Base-by-base conservation (phyloP, 495 filamentous ascomycete genomes). In the Xylaria cubensis region DNA sequence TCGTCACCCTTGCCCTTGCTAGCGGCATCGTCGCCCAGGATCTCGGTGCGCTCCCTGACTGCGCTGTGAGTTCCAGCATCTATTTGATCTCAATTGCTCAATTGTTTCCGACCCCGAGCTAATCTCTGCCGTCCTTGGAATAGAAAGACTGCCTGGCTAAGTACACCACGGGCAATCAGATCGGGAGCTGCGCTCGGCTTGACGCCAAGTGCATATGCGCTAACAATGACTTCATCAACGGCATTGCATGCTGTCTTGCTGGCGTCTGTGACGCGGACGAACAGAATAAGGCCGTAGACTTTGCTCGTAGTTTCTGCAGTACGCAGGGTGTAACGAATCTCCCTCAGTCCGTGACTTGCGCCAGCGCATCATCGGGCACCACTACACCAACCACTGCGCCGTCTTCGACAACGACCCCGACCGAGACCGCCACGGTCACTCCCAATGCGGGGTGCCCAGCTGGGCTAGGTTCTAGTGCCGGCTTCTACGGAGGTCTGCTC, bases 131-230 rank as follows among this genome's bases (percentile, higher is more conserved):
- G 70, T 32, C 67, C 72, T 26, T 44, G 24, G 29, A 29, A 72
- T 72, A 92, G 90, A 76, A 84, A 84, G 12, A 55, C 5, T 93
- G 91, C 75, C 88, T 87, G 13, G 80, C 80, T 64, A 69, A 78
- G 26, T 85, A 87, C 56, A 84, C 88, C 8, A 24, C 58, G 9
- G 81, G 79, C 46, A 76, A 78, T 72, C 64, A 74, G 55, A 84
- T 85, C 67, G 87, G 85, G 56, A 72, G 80, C 70, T 94, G 93
- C 80, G 80, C 83, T 17, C 66, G 74, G 19, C 75, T 86, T 61
- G 87, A 94, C 70, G 77, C 89, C 72, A 74, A 80, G 48, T 97
- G 94, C 79, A 93, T 95, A 75, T 97, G 94, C 82, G 74, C 71
- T 13, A 82, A 87, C 79, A 74, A 79, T 7, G 76, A 78, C 10